Conservation (phyloP, 192 early-diverging fungal species). For the Mortierella antarctica region DNA sequence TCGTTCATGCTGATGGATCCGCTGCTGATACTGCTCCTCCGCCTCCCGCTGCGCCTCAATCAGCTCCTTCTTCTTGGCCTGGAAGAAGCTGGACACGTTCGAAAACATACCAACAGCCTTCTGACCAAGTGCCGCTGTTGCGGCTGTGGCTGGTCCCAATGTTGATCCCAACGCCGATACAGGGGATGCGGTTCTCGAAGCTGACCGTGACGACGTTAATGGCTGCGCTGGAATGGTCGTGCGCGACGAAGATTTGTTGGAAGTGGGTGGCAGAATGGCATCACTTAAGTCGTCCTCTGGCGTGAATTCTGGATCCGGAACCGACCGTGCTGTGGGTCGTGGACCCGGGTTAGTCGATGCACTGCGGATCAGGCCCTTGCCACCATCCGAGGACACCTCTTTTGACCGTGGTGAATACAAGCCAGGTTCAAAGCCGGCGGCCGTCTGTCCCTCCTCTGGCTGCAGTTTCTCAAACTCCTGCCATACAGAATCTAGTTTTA, state of each 20-base stretch:
- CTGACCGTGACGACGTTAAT: background rate
- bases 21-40: slow-evolving; percentile 46
- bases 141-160: slow-evolving; percentile 43
- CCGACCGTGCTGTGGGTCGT: slow-evolving; percentile 8
- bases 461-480: slow-evolving; percentile 52
- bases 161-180: slow-evolving; percentile 6
- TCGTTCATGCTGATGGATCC: slow-evolving; percentile 46
- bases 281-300: slow-evolving; percentile 26
- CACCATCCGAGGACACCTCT: background rate
- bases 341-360: slow-evolving; percentile 20
- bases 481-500: slow-evolving; percentile 34
- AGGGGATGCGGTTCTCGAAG: slow-evolving; percentile 9
- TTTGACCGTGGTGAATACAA: slow-evolving; percentile 21
- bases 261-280: slow-evolving; percentile 11
- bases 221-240: background rate
- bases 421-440: slow-evolving; percentile 16
- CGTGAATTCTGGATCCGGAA: slow-evolving; percentile 24
- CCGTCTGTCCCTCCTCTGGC: slow-evolving; percentile 22
- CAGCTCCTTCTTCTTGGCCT: slow-evolving; percentile 58
- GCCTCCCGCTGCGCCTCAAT: slow-evolving; percentile 56
- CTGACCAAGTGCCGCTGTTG: slow-evolving; percentile 52
- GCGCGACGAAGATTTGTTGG: background rate
- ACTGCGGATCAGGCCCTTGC: slow-evolving; percentile 27
- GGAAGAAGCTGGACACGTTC: slow-evolving; percentile 60
- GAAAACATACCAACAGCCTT: slow-evolving; percentile 62